phyloP scores from a whole-genome alignment of 441 rosid species.

The Francoa sonchifolia region DNA sequence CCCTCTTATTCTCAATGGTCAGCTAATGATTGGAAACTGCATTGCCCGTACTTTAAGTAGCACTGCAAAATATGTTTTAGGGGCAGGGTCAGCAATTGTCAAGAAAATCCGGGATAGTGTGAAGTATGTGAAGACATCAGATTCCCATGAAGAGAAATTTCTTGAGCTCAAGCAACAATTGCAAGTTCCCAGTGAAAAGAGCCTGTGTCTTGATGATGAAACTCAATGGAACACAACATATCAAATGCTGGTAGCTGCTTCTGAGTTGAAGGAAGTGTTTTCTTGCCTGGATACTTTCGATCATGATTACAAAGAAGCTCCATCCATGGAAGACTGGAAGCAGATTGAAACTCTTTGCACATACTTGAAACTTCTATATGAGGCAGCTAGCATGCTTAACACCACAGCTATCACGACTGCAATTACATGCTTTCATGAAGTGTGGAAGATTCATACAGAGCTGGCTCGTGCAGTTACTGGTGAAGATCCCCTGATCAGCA shows the following conservation, averaged over 20 bases:
- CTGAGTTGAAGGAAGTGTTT: slow-evolving; percentile 72
- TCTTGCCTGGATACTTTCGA: slow-evolving; percentile 73
- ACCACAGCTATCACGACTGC: slow-evolving; percentile 34
- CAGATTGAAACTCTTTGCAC: slow-evolving; percentile 47
- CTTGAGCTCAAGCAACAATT: slow-evolving; percentile 74
- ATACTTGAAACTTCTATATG: slow-evolving; percentile 56
- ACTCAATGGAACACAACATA: slow-evolving; percentile 77
- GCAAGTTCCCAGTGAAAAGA: slow-evolving; percentile 64
- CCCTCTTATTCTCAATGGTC: slow-evolving; percentile 64
- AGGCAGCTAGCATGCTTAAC: slow-evolving; percentile 45
- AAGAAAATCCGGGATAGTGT: slow-evolving; percentile 69
- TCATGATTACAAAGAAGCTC: slow-evolving; percentile 62
- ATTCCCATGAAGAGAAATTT: slow-evolving; percentile 75
- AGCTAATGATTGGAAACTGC: slow-evolving; percentile 58
- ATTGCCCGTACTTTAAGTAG: slow-evolving; percentile 39
- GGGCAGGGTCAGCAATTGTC: slow-evolving; percentile 36
- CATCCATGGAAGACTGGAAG: slow-evolving; percentile 62
- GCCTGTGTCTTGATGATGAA: slow-evolving; percentile 52
- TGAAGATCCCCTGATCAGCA: slow-evolving; percentile 44
- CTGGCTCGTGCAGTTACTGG: slow-evolving; percentile 31
- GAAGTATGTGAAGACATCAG: slow-evolving; percentile 74
- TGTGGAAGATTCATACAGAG: slow-evolving; percentile 73
- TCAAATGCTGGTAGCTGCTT: slow-evolving; percentile 72
- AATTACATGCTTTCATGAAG: slow-evolving; percentile 59
- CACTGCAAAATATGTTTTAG: slow-evolving; percentile 46